Percentiles rank a stretch among this genome's conserved stretches.
Evolutionary conservation across 2,329 filamentous ascomycete species (phyloP).

Genomic region (Claviceps lovelessii): DNA sequence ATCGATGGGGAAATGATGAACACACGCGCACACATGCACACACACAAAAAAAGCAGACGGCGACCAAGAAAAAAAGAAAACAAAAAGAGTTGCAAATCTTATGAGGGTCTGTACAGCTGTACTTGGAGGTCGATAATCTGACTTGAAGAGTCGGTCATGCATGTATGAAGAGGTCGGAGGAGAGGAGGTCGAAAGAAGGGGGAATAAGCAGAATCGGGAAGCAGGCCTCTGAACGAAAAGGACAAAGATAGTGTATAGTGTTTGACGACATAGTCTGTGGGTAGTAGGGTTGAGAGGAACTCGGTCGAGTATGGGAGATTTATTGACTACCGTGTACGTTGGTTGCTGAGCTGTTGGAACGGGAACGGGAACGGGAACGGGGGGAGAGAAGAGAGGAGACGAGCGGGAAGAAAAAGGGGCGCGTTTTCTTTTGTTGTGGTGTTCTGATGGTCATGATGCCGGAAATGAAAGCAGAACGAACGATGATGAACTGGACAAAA

Average conservation of each 20-base stretch:
- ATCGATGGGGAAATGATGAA: not conserved
- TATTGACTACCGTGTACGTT: not conserved
- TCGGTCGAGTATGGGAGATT: not conserved
- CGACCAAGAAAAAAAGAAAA: not conserved
- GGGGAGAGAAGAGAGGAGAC: not conserved
- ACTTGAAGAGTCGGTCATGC: not conserved
- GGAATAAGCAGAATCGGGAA: not conserved
- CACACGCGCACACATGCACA: too few species aligned
- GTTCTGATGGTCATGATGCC: not conserved
- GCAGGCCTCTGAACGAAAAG: not conserved
- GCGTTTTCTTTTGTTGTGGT: not conserved
- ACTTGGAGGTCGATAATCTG: not conserved
- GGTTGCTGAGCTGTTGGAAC: not conserved
- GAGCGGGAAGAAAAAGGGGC: too few species aligned
- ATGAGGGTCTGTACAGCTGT: not conserved
- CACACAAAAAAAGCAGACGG: not conserved
- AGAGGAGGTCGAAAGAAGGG: not conserved
- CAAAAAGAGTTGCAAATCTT: not conserved
- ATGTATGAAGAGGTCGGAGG: not conserved
- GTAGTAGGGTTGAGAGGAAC: not conserved
- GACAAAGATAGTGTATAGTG: not conserved
- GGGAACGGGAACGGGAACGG: not conserved
- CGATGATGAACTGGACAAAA: slow-evolving; percentile 3
- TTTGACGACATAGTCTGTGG: not conserved
- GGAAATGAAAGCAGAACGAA: not conserved